Evolutionary conservation across 2,329 filamentous ascomycete genomes (phyloP).

Genomic region (Colletotrichum sp.): DNA sequence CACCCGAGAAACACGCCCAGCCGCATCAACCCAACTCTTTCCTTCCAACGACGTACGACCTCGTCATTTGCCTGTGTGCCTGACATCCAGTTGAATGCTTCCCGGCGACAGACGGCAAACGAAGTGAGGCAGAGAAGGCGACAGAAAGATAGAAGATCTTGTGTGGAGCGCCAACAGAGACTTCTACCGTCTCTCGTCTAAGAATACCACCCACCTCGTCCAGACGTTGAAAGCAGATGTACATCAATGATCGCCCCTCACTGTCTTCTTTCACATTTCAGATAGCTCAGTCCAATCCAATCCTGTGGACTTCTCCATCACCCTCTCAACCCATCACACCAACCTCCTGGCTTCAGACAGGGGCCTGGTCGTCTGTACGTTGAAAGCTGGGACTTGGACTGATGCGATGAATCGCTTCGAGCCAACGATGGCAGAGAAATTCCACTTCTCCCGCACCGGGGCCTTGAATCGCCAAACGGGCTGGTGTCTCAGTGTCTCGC

Average conservation of each 20-base stretch:
- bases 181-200: not conserved
- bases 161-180: not conserved
- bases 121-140: not conserved
- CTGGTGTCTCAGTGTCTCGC: constrained; percentile 22
- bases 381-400: not conserved
- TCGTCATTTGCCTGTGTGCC: not conserved
- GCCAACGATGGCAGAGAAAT: constrained; percentile 11
- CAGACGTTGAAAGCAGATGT: not conserved
- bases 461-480: constrained; percentile 19
- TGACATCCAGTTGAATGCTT: not conserved
- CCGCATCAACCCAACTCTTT: not conserved
- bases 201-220: not conserved
- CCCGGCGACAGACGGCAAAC: not conserved
- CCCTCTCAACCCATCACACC: not conserved
- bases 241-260: not conserved
- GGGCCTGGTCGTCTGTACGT: not conserved
- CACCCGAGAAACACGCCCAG: not conserved
- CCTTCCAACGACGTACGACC: not conserved
- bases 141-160: not conserved
- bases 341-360: not conserved
- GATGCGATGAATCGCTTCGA: not conserved
- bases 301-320: not conserved
- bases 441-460: constrained; percentile 5
- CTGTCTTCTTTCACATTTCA: not conserved
- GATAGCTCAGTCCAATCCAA: not conserved